Evolutionary conservation across 306 rosid species (phyloP).

Genomic region (Vigna unguiculata): DNA sequence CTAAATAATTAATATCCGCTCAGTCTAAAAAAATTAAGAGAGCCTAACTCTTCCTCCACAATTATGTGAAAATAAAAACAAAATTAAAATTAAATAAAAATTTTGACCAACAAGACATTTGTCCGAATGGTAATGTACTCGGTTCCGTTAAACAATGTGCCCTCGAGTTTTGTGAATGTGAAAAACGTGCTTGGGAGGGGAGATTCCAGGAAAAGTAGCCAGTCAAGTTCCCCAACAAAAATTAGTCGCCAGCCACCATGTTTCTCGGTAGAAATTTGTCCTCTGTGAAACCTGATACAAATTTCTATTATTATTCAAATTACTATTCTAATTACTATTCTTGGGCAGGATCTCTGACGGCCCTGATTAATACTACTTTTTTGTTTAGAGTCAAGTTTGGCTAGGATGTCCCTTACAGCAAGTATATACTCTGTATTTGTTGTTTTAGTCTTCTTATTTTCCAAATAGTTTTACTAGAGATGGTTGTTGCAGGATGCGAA

Average conservation of each 20-base stretch:
- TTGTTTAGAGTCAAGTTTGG: not conserved
- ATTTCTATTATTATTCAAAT: not conserved
- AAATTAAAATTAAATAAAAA: not conserved
- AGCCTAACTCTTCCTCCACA: not conserved
- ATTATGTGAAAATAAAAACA: constrained; percentile 8
- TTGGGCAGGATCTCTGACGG: not conserved
- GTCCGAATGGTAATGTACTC: too few species aligned
- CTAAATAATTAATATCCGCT: constrained; percentile 8
- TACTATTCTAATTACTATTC: too few species aligned
- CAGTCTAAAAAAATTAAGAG: not conserved
- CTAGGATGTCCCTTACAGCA: not conserved
- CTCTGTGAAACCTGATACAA: not conserved
- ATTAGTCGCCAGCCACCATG: too few species aligned
- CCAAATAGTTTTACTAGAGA: constrained; percentile 22
- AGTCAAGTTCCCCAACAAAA: too few species aligned
- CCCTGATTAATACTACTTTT: not conserved
- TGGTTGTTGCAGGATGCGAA: not conserved
- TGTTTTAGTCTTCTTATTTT: too few species aligned
- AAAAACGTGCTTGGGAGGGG: too few species aligned
- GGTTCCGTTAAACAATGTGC: too few species aligned
- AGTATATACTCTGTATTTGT: not conserved
- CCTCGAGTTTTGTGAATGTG: too few species aligned
- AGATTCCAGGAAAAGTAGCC: too few species aligned
- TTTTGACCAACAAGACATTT: not conserved
- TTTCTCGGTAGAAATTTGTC: too few species aligned